Conservation (phyloP, 2,329 filamentous ascomycete species). For the Fusarium sp. region DNA sequence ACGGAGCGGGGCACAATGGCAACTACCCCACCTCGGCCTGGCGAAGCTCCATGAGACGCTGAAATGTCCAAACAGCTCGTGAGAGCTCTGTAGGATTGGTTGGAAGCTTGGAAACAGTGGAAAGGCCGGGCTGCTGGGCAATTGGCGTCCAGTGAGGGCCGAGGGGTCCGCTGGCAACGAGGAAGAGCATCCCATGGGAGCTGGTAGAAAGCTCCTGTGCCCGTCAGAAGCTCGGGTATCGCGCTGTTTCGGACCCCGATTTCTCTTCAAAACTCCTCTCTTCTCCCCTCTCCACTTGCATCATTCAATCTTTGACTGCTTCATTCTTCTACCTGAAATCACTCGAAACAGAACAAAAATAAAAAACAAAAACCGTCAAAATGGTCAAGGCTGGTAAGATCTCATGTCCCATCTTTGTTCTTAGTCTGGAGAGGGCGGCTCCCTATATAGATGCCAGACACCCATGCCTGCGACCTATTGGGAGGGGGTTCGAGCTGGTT, state of each 20-base stretch:
- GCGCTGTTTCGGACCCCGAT: conserved; percentile 43
- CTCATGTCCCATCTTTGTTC: conserved; percentile 8
- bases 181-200: conserved; percentile 6
- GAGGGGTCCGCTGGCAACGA: conserved; percentile 6
- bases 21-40: conserved; percentile 37
- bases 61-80: conserved; percentile 33
- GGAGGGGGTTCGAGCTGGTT: conserved; percentile 61
- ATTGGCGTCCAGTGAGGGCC: conserved; percentile 3
- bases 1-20: conserved; percentile 38
- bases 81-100: conserved; percentile 36
- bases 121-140: conserved; percentile 3
- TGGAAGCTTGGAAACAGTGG: conserved; percentile 8
- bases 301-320: conserved; percentile 38
- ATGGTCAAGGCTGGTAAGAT: conserved; percentile 97
- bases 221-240: conserved; percentile 26
- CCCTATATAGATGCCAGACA: conserved; percentile 43
- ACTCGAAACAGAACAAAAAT: conserved; percentile 37
- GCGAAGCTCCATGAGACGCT: conserved; percentile 23
- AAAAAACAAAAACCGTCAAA: conserved; percentile 66
- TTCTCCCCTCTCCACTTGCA: conserved; percentile 45
- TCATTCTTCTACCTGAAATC: conserved; percentile 27
- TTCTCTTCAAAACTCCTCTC: conserved; percentile 45
- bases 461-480: conserved; percentile 27
- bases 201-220: conserved; percentile 16
- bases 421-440: conserved; percentile 36